These are phyloP conservation scores for Lodderomyces jiufengensis DNA, from an alignment of 1,139 yeast genomes.

Conservation along the genomic window DNA sequence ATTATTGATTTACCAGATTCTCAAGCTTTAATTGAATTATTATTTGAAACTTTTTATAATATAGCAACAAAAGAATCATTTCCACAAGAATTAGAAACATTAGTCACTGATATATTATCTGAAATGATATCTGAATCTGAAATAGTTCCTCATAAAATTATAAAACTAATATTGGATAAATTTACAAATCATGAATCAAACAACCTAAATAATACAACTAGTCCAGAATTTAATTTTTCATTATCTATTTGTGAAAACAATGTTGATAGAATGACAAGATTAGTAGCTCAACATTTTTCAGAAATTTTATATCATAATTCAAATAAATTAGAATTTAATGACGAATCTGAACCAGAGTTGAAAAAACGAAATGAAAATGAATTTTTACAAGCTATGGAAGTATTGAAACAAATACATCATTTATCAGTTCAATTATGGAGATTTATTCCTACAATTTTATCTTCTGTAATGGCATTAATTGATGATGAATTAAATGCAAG, in stretches of 20 bases:
- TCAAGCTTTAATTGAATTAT: constrained; percentile 46
- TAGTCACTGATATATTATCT: constrained; percentile 64
- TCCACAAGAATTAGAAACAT: constrained; percentile 48
- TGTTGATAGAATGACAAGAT: constrained; percentile 72
- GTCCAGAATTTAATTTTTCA: constrained; percentile 67
- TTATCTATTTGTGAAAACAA: constrained; percentile 67
- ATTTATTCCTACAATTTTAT: constrained; percentile 68
- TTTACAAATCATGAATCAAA: constrained; percentile 26
- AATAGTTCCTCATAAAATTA: constrained; percentile 57
- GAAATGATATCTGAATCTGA: constrained; percentile 79
- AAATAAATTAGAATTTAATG: constrained; percentile 23
- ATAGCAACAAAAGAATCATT: constrained; percentile 36
- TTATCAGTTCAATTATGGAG: constrained; percentile 72
- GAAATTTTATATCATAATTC: constrained; percentile 61
- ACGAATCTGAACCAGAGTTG: constrained; percentile 18
- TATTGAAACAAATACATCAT: constrained; percentile 56
- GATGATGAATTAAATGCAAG: constrained; percentile 81
- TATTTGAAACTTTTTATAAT: constrained; percentile 65
- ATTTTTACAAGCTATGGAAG: constrained; percentile 31
- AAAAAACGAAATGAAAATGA: constrained; percentile 2
- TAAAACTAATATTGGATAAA: constrained; percentile 59
- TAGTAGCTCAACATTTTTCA: constrained; percentile 75
- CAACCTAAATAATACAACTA: constrained; percentile 22
- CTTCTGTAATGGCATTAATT: constrained; percentile 73
- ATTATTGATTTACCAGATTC: constrained; percentile 73